These are phyloP conservation scores for Phyllosticta capitalensis DNA, from an alignment of 2,329 filamentous ascomycete genomes.

Conservation along the genomic window DNA sequence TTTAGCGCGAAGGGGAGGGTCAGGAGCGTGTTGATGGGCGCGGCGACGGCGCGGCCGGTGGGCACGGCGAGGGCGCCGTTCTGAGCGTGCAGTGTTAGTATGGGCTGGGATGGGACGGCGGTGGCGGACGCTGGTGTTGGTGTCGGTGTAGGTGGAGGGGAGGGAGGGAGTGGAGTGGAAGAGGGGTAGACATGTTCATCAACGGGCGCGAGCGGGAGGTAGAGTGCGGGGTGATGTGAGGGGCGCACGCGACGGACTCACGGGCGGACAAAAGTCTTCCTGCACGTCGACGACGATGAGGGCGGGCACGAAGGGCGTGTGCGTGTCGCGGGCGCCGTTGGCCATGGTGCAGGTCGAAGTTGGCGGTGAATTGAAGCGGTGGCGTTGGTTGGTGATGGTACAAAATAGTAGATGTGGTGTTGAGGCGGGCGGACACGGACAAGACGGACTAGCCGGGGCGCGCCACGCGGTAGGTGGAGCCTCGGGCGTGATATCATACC, in stretches of 20 bases:
- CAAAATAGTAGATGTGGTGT: neutral
- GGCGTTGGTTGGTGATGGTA: neutral
- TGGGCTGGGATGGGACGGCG: neutral
- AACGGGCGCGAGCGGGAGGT: too few relatives aligned
- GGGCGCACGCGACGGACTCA: constrained; percentile 36
- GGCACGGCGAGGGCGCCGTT: constrained; percentile 77
- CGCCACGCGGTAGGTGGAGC: neutral
- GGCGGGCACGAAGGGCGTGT: constrained; percentile 43
- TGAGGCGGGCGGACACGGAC: neutral
- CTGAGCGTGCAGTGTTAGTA: constrained; percentile 36
- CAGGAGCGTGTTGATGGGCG: constrained; percentile 66
- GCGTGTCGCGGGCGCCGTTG: neutral
- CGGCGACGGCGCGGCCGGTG: constrained; percentile 59
- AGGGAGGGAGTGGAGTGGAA: neutral
- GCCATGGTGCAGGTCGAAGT: constrained; percentile 1
- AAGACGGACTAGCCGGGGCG: neutral
- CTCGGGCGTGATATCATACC: neutral
- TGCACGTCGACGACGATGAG: constrained; percentile 78
- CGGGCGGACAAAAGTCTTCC: constrained; percentile 89
- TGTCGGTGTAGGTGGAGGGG: neutral
- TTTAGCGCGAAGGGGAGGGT: constrained; percentile 59
- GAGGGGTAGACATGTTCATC: neutral
- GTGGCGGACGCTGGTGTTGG: neutral
- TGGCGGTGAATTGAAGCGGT: neutral
- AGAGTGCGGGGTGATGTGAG: neutral